Conservation (phyloP, 805 yeast genomes). For the Schwanniomyces polymorphus region DNA sequence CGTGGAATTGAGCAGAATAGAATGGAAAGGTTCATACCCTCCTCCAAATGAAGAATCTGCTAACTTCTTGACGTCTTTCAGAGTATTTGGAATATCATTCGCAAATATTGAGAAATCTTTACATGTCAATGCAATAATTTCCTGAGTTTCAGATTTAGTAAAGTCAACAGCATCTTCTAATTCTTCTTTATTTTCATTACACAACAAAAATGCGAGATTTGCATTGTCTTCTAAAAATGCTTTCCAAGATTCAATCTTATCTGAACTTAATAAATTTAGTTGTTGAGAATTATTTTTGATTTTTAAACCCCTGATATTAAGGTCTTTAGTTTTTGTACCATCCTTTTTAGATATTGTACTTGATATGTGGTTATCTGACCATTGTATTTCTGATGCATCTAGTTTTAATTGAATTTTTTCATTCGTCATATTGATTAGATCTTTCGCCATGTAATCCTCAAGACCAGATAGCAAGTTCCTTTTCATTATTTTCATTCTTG, state of each 20-base stretch:
- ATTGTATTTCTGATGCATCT: constrained; percentile 16
- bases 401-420: constrained; percentile 15
- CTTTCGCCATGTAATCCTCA: constrained; percentile 40
- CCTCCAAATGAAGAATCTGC: constrained; percentile 62
- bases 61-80: constrained; percentile 27
- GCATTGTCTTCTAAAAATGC: constrained; percentile 7
- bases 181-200: constrained; percentile 9
- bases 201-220: constrained; percentile 18
- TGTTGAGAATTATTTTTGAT: constrained; percentile 2
- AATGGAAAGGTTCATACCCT: constrained; percentile 45
- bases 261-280: constrained; percentile 21
- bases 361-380: constrained; percentile 1
- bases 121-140: constrained; percentile 44
- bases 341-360: neutral
- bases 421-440: constrained; percentile 22
- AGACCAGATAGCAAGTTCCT: constrained; percentile 53
- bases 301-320: constrained; percentile 1
- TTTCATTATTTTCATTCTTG: constrained; percentile 62
- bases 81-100: constrained; percentile 52
- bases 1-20: constrained; percentile 41
- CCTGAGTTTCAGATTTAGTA: constrained; percentile 34
- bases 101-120: constrained; percentile 39
- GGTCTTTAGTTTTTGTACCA: neutral
- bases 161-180: constrained; percentile 27
- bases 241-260: constrained; percentile 7